Evolutionary conservation across 2,329 filamentous ascomycete genomes (phyloP).

Genomic region (Apiospora kogelbergensis): DNA sequence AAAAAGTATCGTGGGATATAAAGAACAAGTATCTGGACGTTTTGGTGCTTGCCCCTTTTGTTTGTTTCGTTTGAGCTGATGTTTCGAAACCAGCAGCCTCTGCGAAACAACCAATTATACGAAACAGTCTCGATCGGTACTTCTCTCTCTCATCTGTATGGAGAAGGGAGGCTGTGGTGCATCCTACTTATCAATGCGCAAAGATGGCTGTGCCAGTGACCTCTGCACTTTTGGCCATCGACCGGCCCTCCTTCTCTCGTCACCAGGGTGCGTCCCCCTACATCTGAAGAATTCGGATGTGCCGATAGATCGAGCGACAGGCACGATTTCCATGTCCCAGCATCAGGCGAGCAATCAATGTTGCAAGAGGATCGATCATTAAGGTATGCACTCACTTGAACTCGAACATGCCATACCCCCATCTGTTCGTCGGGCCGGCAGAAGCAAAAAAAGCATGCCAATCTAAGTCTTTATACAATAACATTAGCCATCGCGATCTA

Average conservation of each 20-base stretch:
- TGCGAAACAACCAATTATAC: neutral
- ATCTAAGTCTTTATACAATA: neutral
- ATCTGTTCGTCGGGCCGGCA: neutral
- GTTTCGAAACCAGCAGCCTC: neutral
- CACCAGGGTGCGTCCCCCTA: no score
- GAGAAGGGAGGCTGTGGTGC: neutral
- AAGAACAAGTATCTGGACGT: neutral
- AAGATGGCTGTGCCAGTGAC: no score
- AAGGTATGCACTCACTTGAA: neutral
- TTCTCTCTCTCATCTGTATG: neutral
- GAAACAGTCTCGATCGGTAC: neutral
- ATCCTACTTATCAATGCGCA: no score
- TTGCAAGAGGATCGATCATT: neutral
- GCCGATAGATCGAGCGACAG: neutral
- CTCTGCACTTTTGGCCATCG: neutral
- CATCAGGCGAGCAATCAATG: no score
- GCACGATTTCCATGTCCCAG: no score
- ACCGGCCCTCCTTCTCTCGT: neutral
- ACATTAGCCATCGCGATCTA: neutral
- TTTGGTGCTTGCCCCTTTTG: neutral
- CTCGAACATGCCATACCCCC: no score
- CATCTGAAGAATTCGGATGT: neutral
- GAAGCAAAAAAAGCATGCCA: neutral
- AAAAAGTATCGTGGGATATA: neutral
- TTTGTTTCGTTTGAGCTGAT: neutral